Evolutionary conservation across 495 filamentous ascomycete species (phyloP).

Genomic region (Podospora sp.): DNA sequence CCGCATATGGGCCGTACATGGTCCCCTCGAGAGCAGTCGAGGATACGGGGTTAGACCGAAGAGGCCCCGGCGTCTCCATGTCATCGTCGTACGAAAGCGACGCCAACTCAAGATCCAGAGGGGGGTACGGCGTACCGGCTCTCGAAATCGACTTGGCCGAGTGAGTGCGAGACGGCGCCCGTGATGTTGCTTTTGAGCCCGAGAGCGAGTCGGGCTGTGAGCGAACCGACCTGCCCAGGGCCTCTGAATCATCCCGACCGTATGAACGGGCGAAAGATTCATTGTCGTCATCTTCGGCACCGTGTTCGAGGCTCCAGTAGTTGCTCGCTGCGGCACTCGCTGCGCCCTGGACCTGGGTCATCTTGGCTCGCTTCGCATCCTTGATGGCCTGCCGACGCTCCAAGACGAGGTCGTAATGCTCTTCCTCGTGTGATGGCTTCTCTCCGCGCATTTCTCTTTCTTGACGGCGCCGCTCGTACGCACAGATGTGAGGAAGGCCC

Average conservation of each 20-base stretch:
- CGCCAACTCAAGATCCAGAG: slow-evolving; percentile 47
- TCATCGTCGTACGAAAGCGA: slow-evolving; percentile 44
- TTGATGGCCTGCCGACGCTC: slow-evolving; percentile 59
- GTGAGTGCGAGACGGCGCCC: slow-evolving; percentile 47
- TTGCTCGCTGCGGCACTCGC: slow-evolving; percentile 42
- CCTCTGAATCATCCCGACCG: slow-evolving; percentile 33
- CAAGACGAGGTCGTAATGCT: slow-evolving; percentile 59
- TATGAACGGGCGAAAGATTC: slow-evolving; percentile 42
- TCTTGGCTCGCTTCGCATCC: slow-evolving; percentile 56
- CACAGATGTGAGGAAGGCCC: slow-evolving; percentile 75
- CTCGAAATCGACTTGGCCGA: slow-evolving; percentile 50
- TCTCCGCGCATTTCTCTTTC: slow-evolving; percentile 70
- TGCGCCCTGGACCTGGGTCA: slow-evolving; percentile 41
- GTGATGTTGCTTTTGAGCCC: slow-evolving; percentile 46
- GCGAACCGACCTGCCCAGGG: slow-evolving; percentile 17
- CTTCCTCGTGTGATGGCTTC: slow-evolving; percentile 63
- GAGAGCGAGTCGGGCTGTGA: slow-evolving; percentile 34
- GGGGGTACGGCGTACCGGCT: slow-evolving; percentile 43
- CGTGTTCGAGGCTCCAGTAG: slow-evolving; percentile 82
- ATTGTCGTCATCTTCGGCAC: slow-evolving; percentile 61
- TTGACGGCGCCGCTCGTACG: slow-evolving; percentile 76
- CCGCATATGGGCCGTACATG: slow-evolving; percentile 71
- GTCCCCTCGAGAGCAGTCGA: slow-evolving; percentile 68
- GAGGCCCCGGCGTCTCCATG: slow-evolving; percentile 46
- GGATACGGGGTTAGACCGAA: slow-evolving; percentile 52